These are phyloP conservation scores for Elongisporangium undulatum DNA, from an alignment of 352 stramenopile genomes.

Conservation along the genomic window DNA sequence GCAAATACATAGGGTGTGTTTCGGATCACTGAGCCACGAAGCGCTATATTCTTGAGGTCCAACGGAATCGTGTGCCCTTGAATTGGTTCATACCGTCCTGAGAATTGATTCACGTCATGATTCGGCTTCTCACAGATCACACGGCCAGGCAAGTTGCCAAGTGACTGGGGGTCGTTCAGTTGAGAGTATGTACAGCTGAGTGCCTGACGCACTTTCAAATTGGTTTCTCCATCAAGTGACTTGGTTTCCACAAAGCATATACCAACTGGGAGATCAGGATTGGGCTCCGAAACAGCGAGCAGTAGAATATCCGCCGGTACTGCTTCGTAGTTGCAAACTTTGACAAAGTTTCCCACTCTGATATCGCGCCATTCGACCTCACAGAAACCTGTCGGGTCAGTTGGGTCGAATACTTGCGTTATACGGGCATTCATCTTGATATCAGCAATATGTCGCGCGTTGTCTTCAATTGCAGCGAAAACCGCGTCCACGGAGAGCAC, in stretches of 20 bases:
- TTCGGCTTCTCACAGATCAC: conserved; percentile 83
- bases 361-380: conserved; percentile 57
- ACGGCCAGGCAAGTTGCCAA: conserved; percentile 59
- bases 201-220: conserved; percentile 82
- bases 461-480: conserved; percentile 83
- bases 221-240: conserved; percentile 83
- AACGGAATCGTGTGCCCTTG: conserved; percentile 78
- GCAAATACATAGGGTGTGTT: conserved; percentile 80
- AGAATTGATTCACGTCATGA: conserved; percentile 87
- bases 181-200: conserved; percentile 83
- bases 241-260: conserved; percentile 89
- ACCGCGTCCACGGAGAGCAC: conserved; percentile 84
- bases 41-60: conserved; percentile 80
- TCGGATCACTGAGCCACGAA: conserved; percentile 80
- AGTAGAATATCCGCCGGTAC: conserved; percentile 82
- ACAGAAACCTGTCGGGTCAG: conserved; percentile 36
- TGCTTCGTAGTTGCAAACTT: conserved; percentile 83
- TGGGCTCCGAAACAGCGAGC: conserved; percentile 62
- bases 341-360: conserved; percentile 77
- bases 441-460: conserved; percentile 69
- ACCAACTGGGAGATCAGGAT: conserved; percentile 51
- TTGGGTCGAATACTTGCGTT: conserved; percentile 60
- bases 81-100: conserved; percentile 65
- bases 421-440: conserved; percentile 75
- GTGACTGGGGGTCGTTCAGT: conserved; percentile 55